Evolutionary conservation across 192 early-diverging fungal genomes (phyloP), one percentile per base, ranked within the genome.

Genomic region (Tieghemiomyces parasiticus): DNA sequence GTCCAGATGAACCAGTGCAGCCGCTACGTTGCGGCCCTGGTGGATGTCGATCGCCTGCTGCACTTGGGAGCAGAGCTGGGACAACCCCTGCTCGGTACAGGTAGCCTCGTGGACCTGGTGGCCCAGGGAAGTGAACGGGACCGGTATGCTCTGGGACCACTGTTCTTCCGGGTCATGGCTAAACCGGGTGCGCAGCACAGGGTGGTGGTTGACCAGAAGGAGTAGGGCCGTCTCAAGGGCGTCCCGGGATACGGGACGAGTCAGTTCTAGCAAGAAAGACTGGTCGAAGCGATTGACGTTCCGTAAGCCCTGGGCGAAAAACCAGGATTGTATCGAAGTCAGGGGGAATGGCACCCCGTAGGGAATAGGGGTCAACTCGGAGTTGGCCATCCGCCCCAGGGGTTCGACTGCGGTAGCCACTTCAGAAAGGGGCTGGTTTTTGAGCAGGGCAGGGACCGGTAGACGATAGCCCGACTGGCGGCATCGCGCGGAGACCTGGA

Each of bases 221-320:
- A 20, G 34, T 16, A 56, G 32, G 16, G 54, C 54, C 2, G 16
- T 4, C 2, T 56, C 20, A 22, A 56, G 4, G 1, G 14, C 29
- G 24, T 8, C 4, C 1, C 9, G 20, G 32, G 54, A 20, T 32
- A 56, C 2, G 1, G 54, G 54, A 4, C 20, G 54, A 31, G 54
- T 56, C 28, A 56, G 32, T 20, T 56, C 54, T 1, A 56, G 20
- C 16, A 34, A 10, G 24, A 56, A 33, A 9, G 54, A 56, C 31
- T 56, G 54, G 54, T 56, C 33, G 34, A 56, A 56, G 54, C 33
- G 54, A 35, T 56, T 20, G 20, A 31, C 29, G 32, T 56, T 56
- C 19, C 54, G 54, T 9, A 30, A 56, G 24, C 12, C 1, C 16
- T 34, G 32, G 2, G 16, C 54, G 2, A 56, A 33, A 24, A 56